Percentiles rank a stretch among this genome's conserved stretches.
Conservation (phyloP, 306 rosid genomes). For the Morella rubra region DNA sequence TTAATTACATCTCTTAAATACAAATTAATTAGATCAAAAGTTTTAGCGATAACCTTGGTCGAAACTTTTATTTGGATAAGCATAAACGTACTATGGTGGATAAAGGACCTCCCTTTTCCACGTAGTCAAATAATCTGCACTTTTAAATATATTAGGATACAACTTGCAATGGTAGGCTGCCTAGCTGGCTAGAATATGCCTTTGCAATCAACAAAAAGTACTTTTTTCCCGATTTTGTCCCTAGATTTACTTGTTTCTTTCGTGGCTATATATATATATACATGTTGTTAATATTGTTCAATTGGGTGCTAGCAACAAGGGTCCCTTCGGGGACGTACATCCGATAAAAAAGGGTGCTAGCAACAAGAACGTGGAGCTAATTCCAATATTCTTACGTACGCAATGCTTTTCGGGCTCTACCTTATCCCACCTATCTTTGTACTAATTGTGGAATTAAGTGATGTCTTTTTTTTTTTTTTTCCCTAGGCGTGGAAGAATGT, state of each 20-base stretch:
- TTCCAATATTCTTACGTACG: no score
- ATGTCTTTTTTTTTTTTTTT: no score
- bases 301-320: no score
- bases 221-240: no score
- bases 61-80: neutral
- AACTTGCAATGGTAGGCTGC: neutral
- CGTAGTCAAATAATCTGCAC: conserved; percentile 20
- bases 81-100: neutral
- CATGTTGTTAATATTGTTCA: no score
- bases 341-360: no score
- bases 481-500: no score
- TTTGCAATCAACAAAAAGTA: no score
- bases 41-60: neutral
- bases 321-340: no score
- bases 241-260: no score
- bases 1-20: neutral
- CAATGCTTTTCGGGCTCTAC: neutral
- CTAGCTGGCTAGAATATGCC: neutral
- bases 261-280: no score
- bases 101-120: neutral
- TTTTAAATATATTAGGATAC: neutral
- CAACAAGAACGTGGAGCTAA: no score
- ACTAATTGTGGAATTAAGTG: neutral
- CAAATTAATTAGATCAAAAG: neutral
- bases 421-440: neutral